Evolutionary conservation across 2,329 filamentous ascomycete genomes (phyloP).

Genomic region (Pseudogymnoascus sp.): DNA sequence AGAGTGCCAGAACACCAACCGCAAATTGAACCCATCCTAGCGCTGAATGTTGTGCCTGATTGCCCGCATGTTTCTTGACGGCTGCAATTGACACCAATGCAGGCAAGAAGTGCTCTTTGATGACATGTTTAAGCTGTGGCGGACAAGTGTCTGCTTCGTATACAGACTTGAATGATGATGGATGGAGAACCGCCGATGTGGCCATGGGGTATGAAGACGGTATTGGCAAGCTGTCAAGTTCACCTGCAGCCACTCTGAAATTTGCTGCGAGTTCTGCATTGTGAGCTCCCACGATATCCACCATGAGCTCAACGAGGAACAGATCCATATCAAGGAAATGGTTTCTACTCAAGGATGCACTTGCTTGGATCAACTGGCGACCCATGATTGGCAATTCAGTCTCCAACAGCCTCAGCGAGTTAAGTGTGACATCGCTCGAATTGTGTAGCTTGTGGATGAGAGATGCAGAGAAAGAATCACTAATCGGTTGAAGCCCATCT

Average conservation of each 20-base stretch:
- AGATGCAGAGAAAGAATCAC: constrained; percentile 39
- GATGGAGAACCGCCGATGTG: background rate
- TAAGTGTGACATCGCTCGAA: constrained; percentile 46
- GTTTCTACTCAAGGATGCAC: constrained; percentile 32
- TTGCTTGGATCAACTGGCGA: constrained; percentile 32
- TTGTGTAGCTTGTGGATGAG: constrained; percentile 48
- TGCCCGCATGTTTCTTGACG: constrained; percentile 20
- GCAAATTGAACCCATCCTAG: constrained; percentile 71
- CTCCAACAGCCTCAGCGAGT: constrained; percentile 55
- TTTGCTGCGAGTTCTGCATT: constrained; percentile 10
- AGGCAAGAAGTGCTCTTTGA: constrained; percentile 31
- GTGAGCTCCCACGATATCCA: constrained; percentile 19
- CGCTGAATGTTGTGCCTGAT: constrained; percentile 34
- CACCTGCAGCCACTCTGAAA: background rate
- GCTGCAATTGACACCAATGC: constrained; percentile 25
- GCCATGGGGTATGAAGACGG: background rate
- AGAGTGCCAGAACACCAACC: constrained; percentile 65
- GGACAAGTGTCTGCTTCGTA: background rate
- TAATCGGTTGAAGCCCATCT: constrained; percentile 36
- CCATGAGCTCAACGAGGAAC: constrained; percentile 18
- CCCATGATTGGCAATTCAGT: constrained; percentile 55
- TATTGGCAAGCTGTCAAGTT: background rate
- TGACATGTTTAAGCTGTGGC: constrained; percentile 15
- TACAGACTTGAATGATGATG: background rate
- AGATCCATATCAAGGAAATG: constrained; percentile 39